phyloP scores from a whole-genome alignment of 345 rosid species.

The Sonneratia caseolaris region DNA sequence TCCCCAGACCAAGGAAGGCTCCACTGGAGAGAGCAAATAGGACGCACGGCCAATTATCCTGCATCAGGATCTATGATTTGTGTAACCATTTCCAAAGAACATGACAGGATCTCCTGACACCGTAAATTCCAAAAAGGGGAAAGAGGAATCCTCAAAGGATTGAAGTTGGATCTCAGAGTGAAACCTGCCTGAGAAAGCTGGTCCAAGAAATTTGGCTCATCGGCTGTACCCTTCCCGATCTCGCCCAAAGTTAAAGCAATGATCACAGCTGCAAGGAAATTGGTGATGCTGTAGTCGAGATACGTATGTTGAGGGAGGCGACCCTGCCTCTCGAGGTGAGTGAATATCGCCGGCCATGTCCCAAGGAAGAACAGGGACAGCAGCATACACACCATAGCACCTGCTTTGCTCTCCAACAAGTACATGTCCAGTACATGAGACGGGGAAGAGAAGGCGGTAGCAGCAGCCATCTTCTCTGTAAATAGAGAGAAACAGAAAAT shows the following conservation, averaged over 20 bases:
- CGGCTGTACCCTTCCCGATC: conserved; percentile 29
- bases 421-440: conserved; percentile 29
- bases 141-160: not conserved
- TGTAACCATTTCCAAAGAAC: not conserved
- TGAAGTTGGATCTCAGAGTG: not conserved
- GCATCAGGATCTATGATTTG: not conserved
- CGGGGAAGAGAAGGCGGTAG: not conserved
- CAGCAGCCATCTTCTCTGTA: conserved; percentile 1
- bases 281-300: conserved; percentile 64
- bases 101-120: not conserved
- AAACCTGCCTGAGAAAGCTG: conserved; percentile 52
- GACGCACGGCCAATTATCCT: conserved; percentile 70
- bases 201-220: conserved; percentile 41
- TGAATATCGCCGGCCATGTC: conserved; percentile 80
- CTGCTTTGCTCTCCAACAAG: conserved; percentile 69
- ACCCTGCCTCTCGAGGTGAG: conserved; percentile 67
- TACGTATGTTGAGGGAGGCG: conserved; percentile 90
- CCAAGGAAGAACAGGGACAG: conserved; percentile 61
- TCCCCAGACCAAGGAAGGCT: conserved; percentile 59
- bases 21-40: conserved; percentile 78
- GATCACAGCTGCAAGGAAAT: conserved; percentile 58
- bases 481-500: not conserved
- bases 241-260: conserved; percentile 62
- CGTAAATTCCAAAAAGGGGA: not conserved
- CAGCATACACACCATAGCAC: conserved; percentile 64